These are phyloP conservation scores for Haplosporangium sp. DNA, from an alignment of 371 early-diverging fungal species.

Conservation along the genomic window DNA sequence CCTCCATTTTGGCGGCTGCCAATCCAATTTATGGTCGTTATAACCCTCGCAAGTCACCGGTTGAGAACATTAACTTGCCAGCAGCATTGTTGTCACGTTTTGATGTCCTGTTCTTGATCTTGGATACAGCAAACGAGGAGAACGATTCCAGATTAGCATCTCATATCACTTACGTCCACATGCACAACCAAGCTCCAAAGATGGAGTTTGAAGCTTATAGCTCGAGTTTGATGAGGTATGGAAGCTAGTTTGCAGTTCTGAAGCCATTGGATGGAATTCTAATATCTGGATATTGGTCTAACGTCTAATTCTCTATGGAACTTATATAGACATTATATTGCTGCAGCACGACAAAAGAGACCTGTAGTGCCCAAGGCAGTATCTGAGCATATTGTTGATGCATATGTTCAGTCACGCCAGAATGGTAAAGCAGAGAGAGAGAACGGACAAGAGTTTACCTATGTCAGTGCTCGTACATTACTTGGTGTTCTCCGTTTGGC, in stretches of 20 bases:
- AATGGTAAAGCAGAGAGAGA: conserved; percentile 77
- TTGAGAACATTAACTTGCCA: conserved; percentile 97
- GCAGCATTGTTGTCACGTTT: conserved; percentile 97
- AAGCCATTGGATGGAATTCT: too few species aligned
- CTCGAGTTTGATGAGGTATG: conserved; percentile 74
- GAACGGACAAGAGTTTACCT: conserved; percentile 69
- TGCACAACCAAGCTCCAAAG: conserved; percentile 80
- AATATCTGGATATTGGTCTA: neutral
- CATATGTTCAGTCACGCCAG: conserved; percentile 87
- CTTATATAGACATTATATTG: conserved; percentile 82
- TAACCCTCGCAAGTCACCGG: conserved; percentile 81
- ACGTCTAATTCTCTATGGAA: neutral
- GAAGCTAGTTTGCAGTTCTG: neutral
- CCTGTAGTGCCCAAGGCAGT: conserved; percentile 83
- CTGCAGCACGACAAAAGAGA: conserved; percentile 79
- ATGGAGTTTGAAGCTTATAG: conserved; percentile 76
- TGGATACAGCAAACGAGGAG: conserved; percentile 83
- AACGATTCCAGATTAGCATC: conserved; percentile 84
- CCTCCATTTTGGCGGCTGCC: conserved; percentile 92
- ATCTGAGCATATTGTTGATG: conserved; percentile 87
- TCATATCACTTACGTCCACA: conserved; percentile 94
- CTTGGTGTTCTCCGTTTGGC: conserved; percentile 94
- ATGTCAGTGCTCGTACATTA: conserved; percentile 88
- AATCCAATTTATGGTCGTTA: conserved; percentile 92
- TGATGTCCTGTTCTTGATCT: conserved; percentile 94